Conservation (phyloP, 306 rosid species). For the Mucuna pruriens region DNA sequence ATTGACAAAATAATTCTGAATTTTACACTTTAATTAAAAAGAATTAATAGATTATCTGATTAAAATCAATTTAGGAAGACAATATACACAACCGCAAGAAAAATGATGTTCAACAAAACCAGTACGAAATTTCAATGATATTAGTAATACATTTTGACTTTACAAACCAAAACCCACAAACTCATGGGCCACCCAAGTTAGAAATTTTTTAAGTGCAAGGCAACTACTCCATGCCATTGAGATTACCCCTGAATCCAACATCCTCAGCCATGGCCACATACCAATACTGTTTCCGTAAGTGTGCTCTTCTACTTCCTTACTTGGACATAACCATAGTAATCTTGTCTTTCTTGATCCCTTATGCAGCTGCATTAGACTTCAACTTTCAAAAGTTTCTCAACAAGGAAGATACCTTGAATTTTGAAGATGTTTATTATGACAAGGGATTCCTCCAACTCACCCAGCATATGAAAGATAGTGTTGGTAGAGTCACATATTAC, state of each 20-base stretch:
- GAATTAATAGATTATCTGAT: not conserved
- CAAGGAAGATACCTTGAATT: not conserved
- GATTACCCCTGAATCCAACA: not conserved
- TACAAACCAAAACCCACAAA: not conserved
- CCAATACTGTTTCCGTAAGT: not conserved
- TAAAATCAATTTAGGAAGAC: not conserved
- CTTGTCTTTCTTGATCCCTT: not conserved
- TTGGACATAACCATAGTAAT: not conserved
- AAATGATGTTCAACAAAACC: not conserved
- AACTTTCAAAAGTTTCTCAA: constrained; percentile 4
- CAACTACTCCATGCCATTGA: not conserved
- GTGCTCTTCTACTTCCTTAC: not conserved
- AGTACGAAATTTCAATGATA: not conserved
- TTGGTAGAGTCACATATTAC: constrained; percentile 17
- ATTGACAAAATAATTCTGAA: too few species aligned
- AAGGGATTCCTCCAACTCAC: constrained; percentile 32
- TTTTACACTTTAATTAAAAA: too few species aligned
- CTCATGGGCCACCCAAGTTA: not conserved
- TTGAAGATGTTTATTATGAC: constrained; percentile 2
- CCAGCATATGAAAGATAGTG: not conserved
- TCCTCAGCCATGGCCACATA: constrained; percentile 6
- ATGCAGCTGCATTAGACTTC: not conserved
- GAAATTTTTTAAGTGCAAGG: not conserved
- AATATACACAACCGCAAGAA: not conserved
- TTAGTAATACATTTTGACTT: not conserved